Evolutionary conservation across 1,284 basidiomycete genomes (phyloP), one percentile per base, ranked within the genome.

Genomic region (Puccinia polysora): DNA sequence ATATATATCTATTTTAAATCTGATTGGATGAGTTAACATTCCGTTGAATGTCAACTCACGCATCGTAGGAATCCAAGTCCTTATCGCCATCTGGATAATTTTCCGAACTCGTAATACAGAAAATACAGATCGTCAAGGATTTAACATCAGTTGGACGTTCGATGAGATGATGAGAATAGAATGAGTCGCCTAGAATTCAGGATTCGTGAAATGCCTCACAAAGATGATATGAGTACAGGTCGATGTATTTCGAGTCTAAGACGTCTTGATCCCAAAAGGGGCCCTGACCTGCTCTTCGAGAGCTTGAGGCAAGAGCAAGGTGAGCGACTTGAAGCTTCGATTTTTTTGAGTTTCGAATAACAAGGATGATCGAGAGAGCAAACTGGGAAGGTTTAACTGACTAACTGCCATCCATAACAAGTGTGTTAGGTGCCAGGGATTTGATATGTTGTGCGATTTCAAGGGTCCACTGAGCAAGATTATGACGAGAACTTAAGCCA

Each of bases 361-460:
- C 7, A 14, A 25, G 14, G 20, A 8, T 8, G 14, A 8, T 7
- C 14, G 20, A 15, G 7, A 25, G 25, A 8, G 25, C 7, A 52
- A 25, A 45, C 10, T n/a, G 40, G 40, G n/a, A 10, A 45, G 40
- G 10, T 45, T 28, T 45, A 6, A 63, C 64, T 65, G 14, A 72
- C 69, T 55, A 72, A 32, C 69, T 72, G 34, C 69, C 69, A 72
- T 72, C 69, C 59, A 72, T 72, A 2, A 72, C 69, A n/a, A 72
- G 40, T 53, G 50, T 52, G 15, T 52, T 63, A 10, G 69, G 69
- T 7, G 69, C 69, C 6, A 72, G 32, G 6, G 50, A 63, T 49
- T 72, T 72, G 28, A 72, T 63, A 43, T 72, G 60, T 28, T 52
- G 30, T 12, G 69, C 69, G 30, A 72, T 55, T 50, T 50, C 58